Conservation (phyloP, 2,329 filamentous ascomycete species). For the Didymella pomorum region DNA sequence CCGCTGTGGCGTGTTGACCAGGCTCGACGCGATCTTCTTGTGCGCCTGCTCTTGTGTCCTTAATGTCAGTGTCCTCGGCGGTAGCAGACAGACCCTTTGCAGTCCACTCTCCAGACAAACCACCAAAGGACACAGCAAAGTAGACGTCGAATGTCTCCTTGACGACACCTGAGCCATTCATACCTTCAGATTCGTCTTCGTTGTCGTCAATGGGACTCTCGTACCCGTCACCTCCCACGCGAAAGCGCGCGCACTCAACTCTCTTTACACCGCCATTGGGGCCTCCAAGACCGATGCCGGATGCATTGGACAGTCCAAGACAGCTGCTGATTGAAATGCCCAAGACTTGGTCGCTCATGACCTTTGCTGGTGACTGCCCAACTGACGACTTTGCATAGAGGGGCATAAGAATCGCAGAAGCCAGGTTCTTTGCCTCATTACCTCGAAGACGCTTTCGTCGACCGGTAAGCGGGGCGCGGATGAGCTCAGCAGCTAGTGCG, state of each 20-base stretch:
- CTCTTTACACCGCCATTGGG: conserved; percentile 47
- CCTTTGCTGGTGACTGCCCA: conserved; percentile 36
- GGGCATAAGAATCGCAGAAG: conserved; percentile 53
- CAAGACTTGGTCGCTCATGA: conserved; percentile 48
- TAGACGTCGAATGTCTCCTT: conserved; percentile 55
- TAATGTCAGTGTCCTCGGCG: conserved; percentile 9
- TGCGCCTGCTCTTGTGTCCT: conserved; percentile 12
- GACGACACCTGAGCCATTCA: conserved; percentile 30
- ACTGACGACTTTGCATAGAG: conserved; percentile 45
- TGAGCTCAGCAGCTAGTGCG: conserved; percentile 56
- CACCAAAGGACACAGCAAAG: conserved; percentile 54
- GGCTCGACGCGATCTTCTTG: conserved; percentile 26
- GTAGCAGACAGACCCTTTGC: conserved; percentile 50
- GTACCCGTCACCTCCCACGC: conserved; percentile 52
- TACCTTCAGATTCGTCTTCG: conserved; percentile 41
- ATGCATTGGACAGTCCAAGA: conserved; percentile 46
- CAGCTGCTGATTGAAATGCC: conserved; percentile 54
- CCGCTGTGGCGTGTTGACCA: conserved; percentile 27
- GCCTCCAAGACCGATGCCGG: conserved; percentile 50
- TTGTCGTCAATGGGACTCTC: conserved; percentile 53
- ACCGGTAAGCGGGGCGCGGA: conserved; percentile 55
- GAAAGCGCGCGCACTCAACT: conserved; percentile 54
- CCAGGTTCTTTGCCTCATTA: conserved; percentile 57
- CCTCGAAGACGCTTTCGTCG: conserved; percentile 54
- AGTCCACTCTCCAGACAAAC: conserved; percentile 53